Percentiles rank a stretch among this genome's conserved stretches.
phyloP scores from a whole-genome alignment of 2,329 filamentous ascomycete genomes.

The Ophiostoma ulmi region DNA sequence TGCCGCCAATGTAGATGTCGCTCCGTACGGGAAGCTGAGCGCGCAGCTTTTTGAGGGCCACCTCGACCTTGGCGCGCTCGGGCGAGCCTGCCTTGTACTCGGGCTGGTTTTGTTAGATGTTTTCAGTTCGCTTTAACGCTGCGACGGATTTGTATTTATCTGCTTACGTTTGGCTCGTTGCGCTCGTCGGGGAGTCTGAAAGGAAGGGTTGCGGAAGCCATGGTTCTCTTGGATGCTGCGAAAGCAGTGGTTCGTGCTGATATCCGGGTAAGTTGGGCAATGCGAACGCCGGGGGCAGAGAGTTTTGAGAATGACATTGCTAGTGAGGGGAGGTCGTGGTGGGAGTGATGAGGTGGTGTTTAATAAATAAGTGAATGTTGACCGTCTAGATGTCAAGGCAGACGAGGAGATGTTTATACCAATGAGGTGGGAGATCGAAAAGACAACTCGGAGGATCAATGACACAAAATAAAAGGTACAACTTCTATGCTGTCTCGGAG shows the following conservation, averaged over 20 bases:
- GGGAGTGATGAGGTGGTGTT: neutral
- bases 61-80: constrained; percentile 79
- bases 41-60: constrained; percentile 71
- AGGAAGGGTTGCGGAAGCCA: neutral
- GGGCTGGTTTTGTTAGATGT: neutral
- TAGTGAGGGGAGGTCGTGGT: neutral
- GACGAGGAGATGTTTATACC: neutral
- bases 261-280: neutral
- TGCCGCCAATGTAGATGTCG: constrained; percentile 74
- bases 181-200: constrained; percentile 61
- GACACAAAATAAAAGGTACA: neutral
- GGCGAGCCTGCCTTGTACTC: neutral
- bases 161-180: constrained; percentile 94
- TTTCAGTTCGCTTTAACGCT: neutral
- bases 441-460: neutral
- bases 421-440: neutral
- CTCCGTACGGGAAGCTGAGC: constrained; percentile 68
- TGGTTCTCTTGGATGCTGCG: constrained; percentile 2
- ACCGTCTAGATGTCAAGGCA: neutral
- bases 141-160: neutral
- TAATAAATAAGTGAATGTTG: neutral
- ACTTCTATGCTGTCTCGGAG: neutral
- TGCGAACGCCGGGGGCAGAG: neutral
- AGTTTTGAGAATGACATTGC: constrained; percentile 3
- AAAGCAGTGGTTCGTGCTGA: constrained; percentile 30